Base-by-base conservation (phyloP, 306 rosid species). In the Sicyos edulis region DNA sequence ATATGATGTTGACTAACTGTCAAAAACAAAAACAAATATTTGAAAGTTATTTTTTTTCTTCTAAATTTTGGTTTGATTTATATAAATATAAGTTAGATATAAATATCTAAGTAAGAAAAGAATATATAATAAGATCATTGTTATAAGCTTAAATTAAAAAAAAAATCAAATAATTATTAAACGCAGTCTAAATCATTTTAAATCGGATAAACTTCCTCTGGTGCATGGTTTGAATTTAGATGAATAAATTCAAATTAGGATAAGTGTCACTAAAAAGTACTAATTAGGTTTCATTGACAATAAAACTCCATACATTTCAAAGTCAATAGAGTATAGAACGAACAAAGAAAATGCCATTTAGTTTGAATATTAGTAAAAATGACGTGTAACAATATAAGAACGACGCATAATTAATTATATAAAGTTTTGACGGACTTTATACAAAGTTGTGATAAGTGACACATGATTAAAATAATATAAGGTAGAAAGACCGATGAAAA, bases 381-480 rank as follows among this genome's bases (percentile, higher is more conserved):
- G 40, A 62, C 50, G 69, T 62, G 69, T 37, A 32, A 62, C 68
- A 16, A 62, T 34, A 47, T 60, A 10, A 60, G 15, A 13, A 60
- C 17, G 19, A 15, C 7, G 0, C n/a, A 47, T 32, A 37, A 62
- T 34, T 62, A 10, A 61, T 62, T 62, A 8, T 34, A 24, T 22
- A 16, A 62, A 29, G 10, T 37, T 34, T 9, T 2, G 24, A 34
- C 34, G 14, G 15, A 34, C 22, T 34, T 62, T 7, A 21, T 1
- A 21, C 6, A 29, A 56, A 56, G 64, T 58, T 58, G 64, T 60
- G 67, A 32, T 29, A 26, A 26, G 32, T 26, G 32, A 26, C 32
- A 26, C 53, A 19, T 20, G 5, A 17, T 65, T 44, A 44, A 64
- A 40, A 64, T 42, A 42, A 40, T 19, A n/a, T 37, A 34, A 29